Base-by-base conservation (phyloP, 169 alveolate genomes). In the Babesia ovis region DNA sequence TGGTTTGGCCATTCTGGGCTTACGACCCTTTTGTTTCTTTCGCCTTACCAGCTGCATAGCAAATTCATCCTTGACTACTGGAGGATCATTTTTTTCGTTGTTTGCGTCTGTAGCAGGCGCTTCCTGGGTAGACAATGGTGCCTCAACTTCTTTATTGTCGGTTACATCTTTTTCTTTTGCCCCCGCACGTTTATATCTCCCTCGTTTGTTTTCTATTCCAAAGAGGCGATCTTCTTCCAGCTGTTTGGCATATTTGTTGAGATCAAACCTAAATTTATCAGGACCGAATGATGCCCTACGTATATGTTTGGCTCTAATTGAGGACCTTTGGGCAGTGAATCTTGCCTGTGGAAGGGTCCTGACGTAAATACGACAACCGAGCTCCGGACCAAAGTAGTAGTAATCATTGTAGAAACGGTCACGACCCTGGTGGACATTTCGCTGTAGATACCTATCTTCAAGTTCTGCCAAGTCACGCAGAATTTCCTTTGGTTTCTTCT, bases 391-490 rank as follows among this genome's bases (percentile, higher is more conserved):
- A 53, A 77, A 68, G 67, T 77, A 77, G 39, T 67, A 67, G 45
- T 77, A 77, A n/a, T 54, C 64, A 31, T 77, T 77, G 73, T 67
- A 77, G 64, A 77, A 77, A 11, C 85, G 42, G 45, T 77, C 85
- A 12, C 61, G 43, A 5, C 85, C 85, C 22, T 66, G 72, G 54
- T 55, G 80, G 27, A 48, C 72, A 29, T 50, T 58, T 16, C 60
- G 25, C 42, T 74, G 84, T 57, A 64, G n/a, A 31, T 74, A 74
- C 18, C 84, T 56, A 23, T 74, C 84, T 22, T 74, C 84, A 11
- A 74, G 70, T 32, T 74, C 84, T 25, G 71, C 71, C 60, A 74
- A 25, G 5, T 74, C 84, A 5, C 77, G 39, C 75, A 66, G 18
- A 12, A 59, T 59, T 29, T 48, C 84, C 59, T 55, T 74, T 4